These are phyloP conservation scores for Scopulariopsis brevicaulis DNA, from an alignment of 2,329 filamentous ascomycete genomes.

Conservation along the genomic window DNA sequence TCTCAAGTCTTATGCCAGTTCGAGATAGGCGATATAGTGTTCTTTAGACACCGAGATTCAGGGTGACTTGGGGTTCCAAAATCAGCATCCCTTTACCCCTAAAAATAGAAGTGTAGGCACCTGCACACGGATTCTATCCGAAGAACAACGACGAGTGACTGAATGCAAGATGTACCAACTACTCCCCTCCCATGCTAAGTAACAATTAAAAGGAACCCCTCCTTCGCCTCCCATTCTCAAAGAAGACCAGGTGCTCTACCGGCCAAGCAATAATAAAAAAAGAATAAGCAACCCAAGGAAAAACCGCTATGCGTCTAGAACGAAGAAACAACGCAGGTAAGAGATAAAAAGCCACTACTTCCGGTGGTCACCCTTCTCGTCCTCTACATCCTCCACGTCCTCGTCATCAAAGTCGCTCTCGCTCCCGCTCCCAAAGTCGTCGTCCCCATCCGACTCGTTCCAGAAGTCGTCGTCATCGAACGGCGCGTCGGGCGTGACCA, in stretches of 20 bases:
- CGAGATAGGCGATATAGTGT: too few relatives aligned
- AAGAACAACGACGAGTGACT: too few relatives aligned
- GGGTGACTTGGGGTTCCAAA: too few relatives aligned
- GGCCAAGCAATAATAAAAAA: not conserved
- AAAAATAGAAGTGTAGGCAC: too few relatives aligned
- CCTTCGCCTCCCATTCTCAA: not conserved
- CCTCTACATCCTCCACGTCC: conserved; percentile 33
- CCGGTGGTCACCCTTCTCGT: not conserved
- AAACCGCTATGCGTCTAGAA: not conserved
- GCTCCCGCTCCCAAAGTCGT: conserved; percentile 53
- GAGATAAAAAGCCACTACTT: not conserved
- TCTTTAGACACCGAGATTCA: too few relatives aligned
- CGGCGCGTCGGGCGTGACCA: conserved; percentile 38
- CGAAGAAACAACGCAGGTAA: not conserved
- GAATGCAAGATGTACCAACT: too few relatives aligned
- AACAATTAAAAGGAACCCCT: too few relatives aligned
- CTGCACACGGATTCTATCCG: too few relatives aligned
- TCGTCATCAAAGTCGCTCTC: conserved; percentile 54
- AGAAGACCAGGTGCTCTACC: not conserved
- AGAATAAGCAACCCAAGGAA: not conserved
- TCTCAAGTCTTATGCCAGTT: too few relatives aligned
- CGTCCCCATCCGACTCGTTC: conserved; percentile 65
- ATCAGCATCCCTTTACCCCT: too few relatives aligned
- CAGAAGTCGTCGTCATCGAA: conserved; percentile 70
- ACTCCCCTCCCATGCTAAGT: not conserved